A percentile compares a stretch with the other conserved stretches of the same genome.
Conservation (phyloP, 2,329 filamentous ascomycete genomes). For the Diaporthe sp. region DNA sequence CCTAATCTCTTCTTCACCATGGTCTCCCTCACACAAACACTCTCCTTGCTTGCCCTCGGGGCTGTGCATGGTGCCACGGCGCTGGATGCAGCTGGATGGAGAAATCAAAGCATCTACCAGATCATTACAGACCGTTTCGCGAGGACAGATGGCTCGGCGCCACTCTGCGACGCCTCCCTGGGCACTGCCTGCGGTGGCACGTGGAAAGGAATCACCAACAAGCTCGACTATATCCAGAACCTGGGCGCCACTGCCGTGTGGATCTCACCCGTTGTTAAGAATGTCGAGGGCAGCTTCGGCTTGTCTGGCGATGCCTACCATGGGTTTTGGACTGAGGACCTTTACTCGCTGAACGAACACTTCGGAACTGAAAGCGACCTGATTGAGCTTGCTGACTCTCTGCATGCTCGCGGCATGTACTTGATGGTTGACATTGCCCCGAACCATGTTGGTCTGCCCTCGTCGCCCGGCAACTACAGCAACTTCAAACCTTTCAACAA, state of each 20-base stretch:
- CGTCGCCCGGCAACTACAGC: conserved; percentile 34
- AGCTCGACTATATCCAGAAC: conserved; percentile 59
- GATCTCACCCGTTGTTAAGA: conserved; percentile 57
- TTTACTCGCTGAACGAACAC: conserved; percentile 59
- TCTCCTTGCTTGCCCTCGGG: conserved; percentile 16
- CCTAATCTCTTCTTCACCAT: conserved; percentile 7
- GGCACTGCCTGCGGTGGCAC: conserved; percentile 59
- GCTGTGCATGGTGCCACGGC: conserved; percentile 20
- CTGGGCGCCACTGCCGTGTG: conserved; percentile 54
- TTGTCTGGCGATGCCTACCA: conserved; percentile 52
- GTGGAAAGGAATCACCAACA: conserved; percentile 56
- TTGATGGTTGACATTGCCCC: conserved; percentile 70
- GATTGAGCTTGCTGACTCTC: conserved; percentile 55
- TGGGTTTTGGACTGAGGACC: conserved; percentile 61
- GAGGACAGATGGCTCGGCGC: conserved; percentile 47
- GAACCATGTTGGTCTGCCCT: conserved; percentile 58
- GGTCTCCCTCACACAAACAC: background rate
- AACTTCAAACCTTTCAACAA: conserved; percentile 41
- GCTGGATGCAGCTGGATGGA: conserved; percentile 41
- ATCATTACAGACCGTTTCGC: conserved; percentile 56
- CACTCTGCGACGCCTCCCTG: conserved; percentile 43
- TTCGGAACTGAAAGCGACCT: conserved; percentile 64
- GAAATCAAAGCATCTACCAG: conserved; percentile 54
- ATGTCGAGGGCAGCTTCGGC: conserved; percentile 46
- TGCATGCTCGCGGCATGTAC: conserved; percentile 68